phyloP scores from a whole-genome alignment of 2,329 filamentous ascomycete species.

The Elsinoe australis region DNA sequence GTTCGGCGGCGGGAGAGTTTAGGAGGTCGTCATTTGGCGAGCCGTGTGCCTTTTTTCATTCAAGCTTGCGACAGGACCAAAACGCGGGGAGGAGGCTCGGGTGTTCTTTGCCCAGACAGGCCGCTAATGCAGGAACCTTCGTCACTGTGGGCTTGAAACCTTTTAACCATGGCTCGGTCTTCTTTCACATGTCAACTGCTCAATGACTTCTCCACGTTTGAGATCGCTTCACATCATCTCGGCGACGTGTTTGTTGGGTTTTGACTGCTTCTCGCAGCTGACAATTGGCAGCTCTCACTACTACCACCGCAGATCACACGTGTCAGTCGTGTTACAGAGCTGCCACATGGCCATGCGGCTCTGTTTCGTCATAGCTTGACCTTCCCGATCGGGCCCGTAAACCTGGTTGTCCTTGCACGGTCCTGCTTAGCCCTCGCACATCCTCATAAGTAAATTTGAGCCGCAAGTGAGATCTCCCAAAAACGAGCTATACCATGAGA shows the following conservation, averaged over 20 bases:
- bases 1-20: not conserved
- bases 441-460: too few relatives aligned
- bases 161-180: constrained; percentile 4
- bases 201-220: not conserved
- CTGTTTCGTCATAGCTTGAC: constrained; percentile 11
- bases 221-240: too few relatives aligned
- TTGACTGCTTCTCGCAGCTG: too few relatives aligned
- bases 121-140: constrained; percentile 17
- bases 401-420: not conserved
- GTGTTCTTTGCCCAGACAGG: constrained; percentile 14
- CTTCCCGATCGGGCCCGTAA: constrained; percentile 8
- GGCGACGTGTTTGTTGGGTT: too few relatives aligned
- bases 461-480: too few relatives aligned
- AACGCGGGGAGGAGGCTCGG: constrained; percentile 8
- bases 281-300: too few relatives aligned
- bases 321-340: not conserved
- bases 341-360: constrained; percentile 14
- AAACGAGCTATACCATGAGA: too few relatives aligned
- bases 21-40: constrained; percentile 3
- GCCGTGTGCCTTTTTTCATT: constrained; percentile 6
- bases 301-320: constrained; percentile 11
- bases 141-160: constrained; percentile 7
- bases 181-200: constrained; percentile 4
- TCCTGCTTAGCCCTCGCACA: not conserved
- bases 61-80: not conserved